Base-by-base conservation (phyloP, 441 rosid genomes). In the Francoa sonchifolia region DNA sequence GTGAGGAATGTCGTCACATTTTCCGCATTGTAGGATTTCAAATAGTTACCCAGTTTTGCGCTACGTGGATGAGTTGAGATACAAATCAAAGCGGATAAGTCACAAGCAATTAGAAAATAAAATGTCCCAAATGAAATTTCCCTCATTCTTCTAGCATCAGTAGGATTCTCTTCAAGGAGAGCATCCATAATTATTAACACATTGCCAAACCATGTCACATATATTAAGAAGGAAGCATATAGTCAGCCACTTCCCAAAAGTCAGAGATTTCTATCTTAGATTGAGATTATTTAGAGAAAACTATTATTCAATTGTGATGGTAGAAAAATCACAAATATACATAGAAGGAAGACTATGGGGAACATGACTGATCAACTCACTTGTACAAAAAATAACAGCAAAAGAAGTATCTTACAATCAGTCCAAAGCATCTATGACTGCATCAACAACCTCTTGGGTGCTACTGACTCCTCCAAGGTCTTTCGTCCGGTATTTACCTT, bases 381-480 rank as follows among this genome's bases (percentile, higher is more conserved):
- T 1, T 33, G 16, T 14, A 6, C 18, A 19, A 14, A 33, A 18
- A 12, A 12, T n/a, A 33, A 31, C n/a, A 31, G 37, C 18, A 33
- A 14, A 33, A 4, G 7, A 19, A 7, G 35, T 39, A 39, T 45
- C 57, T 28, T 53, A 38, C 26, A 6, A 35, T 72, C 63, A 72
- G 15, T 72, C 80, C 26, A 80, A 33, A 35, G 69, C 69, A 18
- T 66, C 64, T 31, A 80, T 48, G 49, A 80, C 85, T 0, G 79
- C 79, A 20, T 65, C 62, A 33, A 66, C 71, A 26, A 92, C 82
- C 58, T 78, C 84, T 63, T 87, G 84, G 0, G 95, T 92, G 10
- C 72, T 59, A 72, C 86, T 74, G 50, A 31, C 41, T 44, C 97
- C 96, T 13, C 94, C 99, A 3, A 90, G 80, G 56, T 90, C 99